Conservation (phyloP, 495 filamentous ascomycete species). For the Hypoxylon crocopeplum region DNA sequence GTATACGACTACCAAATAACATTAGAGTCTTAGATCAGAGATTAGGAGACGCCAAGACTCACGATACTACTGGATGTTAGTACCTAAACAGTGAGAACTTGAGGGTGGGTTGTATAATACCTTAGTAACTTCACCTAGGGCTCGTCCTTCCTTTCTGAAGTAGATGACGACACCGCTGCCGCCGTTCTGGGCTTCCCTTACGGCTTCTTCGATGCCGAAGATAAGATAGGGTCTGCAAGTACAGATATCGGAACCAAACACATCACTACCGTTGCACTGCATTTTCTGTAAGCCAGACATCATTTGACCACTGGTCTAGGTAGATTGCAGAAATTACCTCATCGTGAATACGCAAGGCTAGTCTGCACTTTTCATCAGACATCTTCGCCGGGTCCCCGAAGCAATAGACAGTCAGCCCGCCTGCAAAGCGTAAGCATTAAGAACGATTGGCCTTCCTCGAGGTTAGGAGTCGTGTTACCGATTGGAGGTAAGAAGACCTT, state of each 20-base stretch:
- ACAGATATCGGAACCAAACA: constrained; percentile 98
- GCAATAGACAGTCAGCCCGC: constrained; percentile 94
- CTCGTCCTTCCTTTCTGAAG: constrained; percentile 97
- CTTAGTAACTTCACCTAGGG: constrained; percentile 97
- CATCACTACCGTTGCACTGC: constrained; percentile 92
- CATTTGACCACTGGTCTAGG: constrained; percentile 12
- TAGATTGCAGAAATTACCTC: constrained; percentile 58
- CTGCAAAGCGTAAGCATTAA: constrained; percentile 52
- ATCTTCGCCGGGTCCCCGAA: constrained; percentile 95
- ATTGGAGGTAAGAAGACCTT: constrained; percentile 97
- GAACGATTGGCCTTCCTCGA: constrained; percentile 19
- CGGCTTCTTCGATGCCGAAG: constrained; percentile 95
- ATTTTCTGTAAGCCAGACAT: constrained; percentile 38
- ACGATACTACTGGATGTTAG: constrained; percentile 52
- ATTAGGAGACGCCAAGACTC: constrained; percentile 32
- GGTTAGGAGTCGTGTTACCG: constrained; percentile 45
- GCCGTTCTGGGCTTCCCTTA: constrained; percentile 93
- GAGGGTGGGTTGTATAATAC: constrained; percentile 46
- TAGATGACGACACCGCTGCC: constrained; percentile 98
- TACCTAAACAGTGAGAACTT: constrained; percentile 3
- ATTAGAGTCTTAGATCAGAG: constrained; percentile 40
- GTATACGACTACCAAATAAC: constrained; percentile 72
- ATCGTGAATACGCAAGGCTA: constrained; percentile 93
- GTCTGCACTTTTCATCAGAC: constrained; percentile 80
- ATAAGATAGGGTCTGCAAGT: constrained; percentile 97